phyloP scores from a whole-genome alignment of 2,329 filamentous ascomycete genomes.

The Cladophialophora psammophila region DNA sequence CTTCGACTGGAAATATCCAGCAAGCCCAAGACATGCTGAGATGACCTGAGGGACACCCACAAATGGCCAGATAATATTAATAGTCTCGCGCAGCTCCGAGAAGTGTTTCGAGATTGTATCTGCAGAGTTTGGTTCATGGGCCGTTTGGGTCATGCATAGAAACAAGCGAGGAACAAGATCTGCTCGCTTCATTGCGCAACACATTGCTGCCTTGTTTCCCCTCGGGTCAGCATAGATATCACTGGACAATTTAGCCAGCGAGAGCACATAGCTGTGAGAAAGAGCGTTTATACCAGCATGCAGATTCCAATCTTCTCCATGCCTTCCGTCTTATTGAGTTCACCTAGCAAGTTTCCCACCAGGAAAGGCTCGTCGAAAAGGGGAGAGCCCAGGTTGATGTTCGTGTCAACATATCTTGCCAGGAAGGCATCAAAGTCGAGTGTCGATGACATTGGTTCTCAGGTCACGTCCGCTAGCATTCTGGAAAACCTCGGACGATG shows the following conservation, averaged over 20 bases:
- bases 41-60: conserved; percentile 13
- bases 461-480: too few species aligned
- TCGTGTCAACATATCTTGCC: conserved; percentile 7
- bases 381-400: conserved; percentile 2
- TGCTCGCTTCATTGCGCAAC: too few species aligned
- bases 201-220: too few species aligned
- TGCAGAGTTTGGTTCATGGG: too few species aligned
- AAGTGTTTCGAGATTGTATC: not conserved
- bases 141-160: too few species aligned
- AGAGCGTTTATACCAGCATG: too few species aligned
- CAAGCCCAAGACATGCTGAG: conserved; percentile 3
- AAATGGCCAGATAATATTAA: conserved; percentile 11
- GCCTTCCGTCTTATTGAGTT: not conserved
- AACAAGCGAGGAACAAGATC: too few species aligned
- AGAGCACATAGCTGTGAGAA: too few species aligned
- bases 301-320: not conserved
- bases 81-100: conserved; percentile 2
- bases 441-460: not conserved
- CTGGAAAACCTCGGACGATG: too few species aligned
- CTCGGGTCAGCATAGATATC: too few species aligned
- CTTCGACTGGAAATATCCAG: not conserved
- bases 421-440: conserved; percentile 11
- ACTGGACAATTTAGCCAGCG: too few species aligned
- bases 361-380: conserved; percentile 5
- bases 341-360: not conserved